Evolutionary conservation across 192 early-diverging fungal genomes (phyloP).

Genomic region (Gamsiella multidivaricata): DNA sequence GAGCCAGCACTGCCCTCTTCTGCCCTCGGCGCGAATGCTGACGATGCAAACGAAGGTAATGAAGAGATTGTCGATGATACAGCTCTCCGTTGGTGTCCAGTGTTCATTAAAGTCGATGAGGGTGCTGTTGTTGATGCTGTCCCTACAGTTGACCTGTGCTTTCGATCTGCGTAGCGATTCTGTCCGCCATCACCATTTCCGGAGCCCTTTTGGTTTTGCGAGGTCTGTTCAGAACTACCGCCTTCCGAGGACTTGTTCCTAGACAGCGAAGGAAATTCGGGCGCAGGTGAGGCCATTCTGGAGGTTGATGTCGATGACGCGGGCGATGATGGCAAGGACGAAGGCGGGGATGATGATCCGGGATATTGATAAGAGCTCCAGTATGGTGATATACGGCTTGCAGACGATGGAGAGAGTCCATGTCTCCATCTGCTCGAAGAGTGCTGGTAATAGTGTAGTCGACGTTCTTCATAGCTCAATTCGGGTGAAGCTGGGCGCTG

Average conservation of each 20-base stretch:
- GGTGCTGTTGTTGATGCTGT: neutral
- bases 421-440: neutral
- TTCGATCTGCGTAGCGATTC: neutral
- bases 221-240: no score
- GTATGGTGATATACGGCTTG: slow-evolving; percentile 13
- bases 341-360: neutral
- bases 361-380: slow-evolving; percentile 15
- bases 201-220: neutral
- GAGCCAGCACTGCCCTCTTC: neutral
- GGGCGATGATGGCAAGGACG: slow-evolving; percentile 14
- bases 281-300: slow-evolving; percentile 12
- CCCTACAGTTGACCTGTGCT: neutral
- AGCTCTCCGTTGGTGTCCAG: neutral
- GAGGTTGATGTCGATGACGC: slow-evolving; percentile 21
- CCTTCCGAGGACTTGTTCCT: neutral
- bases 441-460: neutral
- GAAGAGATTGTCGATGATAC: slow-evolving; percentile 18
- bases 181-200: neutral
- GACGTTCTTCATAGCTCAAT: slow-evolving; percentile 9
- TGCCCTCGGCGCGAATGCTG: slow-evolving; percentile 9
- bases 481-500: neutral
- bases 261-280: neutral
- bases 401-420: slow-evolving; percentile 5
- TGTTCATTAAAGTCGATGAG: neutral
- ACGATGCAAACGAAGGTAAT: slow-evolving; percentile 31